These are phyloP conservation scores for Aspergillus clavatus DNA, from an alignment of 2,329 filamentous ascomycete genomes.

Conservation along the genomic window DNA sequence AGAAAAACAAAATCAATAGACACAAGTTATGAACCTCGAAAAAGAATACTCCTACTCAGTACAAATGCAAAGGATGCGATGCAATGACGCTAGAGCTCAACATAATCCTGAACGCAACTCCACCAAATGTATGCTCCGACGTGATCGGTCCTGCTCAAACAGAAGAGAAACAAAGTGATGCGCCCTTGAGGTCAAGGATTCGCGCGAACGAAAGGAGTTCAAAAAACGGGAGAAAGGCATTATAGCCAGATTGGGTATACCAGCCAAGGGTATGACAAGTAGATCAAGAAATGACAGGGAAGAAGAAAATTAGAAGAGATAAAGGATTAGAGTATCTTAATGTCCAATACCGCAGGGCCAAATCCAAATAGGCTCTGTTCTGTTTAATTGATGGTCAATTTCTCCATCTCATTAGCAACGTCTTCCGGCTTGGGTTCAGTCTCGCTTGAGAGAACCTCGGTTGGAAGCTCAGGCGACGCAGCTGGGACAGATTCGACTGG, in stretches of 20 bases:
- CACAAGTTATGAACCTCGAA: background rate
- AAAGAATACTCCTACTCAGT: background rate
- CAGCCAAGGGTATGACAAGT: background rate
- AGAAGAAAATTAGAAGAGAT: background rate
- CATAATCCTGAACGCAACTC: conserved; percentile 9
- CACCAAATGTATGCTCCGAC: conserved; percentile 13
- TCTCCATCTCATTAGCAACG: conserved; percentile 24
- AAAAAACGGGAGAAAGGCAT: conserved; percentile 3
- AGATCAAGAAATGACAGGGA: conserved; percentile 4
- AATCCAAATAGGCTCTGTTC: background rate
- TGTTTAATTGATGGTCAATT: conserved; percentile 20
- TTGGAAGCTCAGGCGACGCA: background rate
- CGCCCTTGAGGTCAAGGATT: conserved; percentile 4
- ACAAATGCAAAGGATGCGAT: background rate
- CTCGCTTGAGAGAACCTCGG: background rate
- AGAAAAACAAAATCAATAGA: background rate
- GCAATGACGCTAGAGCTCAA: background rate
- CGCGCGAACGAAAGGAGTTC: background rate
- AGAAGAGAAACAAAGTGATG: conserved; percentile 6
- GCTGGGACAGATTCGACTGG: background rate
- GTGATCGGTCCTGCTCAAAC: conserved; percentile 8
- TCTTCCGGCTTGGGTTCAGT: conserved; percentile 15
- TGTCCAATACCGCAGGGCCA: conserved; percentile 1
- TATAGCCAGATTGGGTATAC: background rate
- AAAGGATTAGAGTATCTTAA: conserved; percentile 4